Evolutionary conservation across 164 flowering plant species (phyloP), one percentile per base, ranked within the genome.

Genomic region (Sextonia rubra): DNA sequence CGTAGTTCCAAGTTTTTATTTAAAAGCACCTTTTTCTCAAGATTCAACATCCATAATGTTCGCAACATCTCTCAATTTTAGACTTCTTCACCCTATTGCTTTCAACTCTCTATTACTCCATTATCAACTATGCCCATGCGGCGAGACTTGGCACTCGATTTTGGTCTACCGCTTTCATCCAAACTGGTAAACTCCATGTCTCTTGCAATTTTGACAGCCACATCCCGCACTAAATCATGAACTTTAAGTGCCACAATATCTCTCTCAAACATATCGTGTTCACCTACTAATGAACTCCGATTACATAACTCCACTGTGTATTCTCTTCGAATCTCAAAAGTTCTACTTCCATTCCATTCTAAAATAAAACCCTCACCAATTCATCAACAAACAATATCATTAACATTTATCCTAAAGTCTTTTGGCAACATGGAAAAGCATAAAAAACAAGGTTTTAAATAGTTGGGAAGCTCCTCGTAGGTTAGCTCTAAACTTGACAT

Each of bases 351-450:
- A 15, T 15, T 27, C 3, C 8, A 29, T 64, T 29, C 47, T 14
- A n/a, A 3, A 30, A 64, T 47, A 64, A 64, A 64, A 15, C 67
- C 67, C 67, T 71, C 60, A 18, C 73, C 27, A 37, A 12, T 25
- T 66, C 73, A 71, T 58, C 48, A 61, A 15, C 15, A 29, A 12
- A 71, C 32, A n/a, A 62, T 17, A 15, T 71, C 56, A 12, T 44
- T 2, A 24, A 0, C 1, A 3, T 1, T 0, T 3, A 71, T 71
- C 15, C 9, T 22, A 15, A 5, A 44, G 26, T 61, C 73, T 61
- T 71, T 66, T 11, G 73, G 73, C 12, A 44, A 37, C 27, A 71
- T 60, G 27, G 73, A 15, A 60, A 71, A 24, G 56, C 73, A 60
- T 17, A 71, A 27, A 29, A 61, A 32, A 55, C 73, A 71, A 14